These are phyloP conservation scores for Yarrowia sp. DNA, from an alignment of 805 yeast genomes.

Conservation along the genomic window DNA sequence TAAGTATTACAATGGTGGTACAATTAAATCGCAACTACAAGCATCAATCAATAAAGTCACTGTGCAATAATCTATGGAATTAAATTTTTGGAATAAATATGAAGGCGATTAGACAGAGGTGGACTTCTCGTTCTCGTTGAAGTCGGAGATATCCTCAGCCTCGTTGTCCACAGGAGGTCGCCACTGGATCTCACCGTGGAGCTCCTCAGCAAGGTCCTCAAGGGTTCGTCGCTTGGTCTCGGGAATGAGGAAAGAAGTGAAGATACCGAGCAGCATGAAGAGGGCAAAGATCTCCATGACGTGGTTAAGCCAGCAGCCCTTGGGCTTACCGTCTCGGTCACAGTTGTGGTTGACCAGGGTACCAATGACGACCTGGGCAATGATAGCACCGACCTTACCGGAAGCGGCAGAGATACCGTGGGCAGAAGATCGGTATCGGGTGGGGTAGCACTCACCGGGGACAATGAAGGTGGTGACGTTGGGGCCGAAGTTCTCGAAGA, in stretches of 20 bases:
- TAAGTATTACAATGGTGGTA: no score
- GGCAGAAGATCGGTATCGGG: slow-evolving; percentile 63
- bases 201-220: slow-evolving; percentile 76
- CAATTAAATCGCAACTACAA: no score
- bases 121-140: slow-evolving; percentile 15
- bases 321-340: slow-evolving; percentile 49
- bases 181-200: slow-evolving; percentile 62
- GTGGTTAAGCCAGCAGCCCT: slow-evolving; percentile 78
- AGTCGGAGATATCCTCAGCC: slow-evolving; percentile 1
- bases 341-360: slow-evolving; percentile 78
- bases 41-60: background rate
- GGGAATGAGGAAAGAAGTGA: slow-evolving; percentile 66
- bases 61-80: slow-evolving; percentile 15
- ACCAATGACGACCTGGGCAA: slow-evolving; percentile 50
- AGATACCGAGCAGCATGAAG: slow-evolving; percentile 80
- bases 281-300: slow-evolving; percentile 92
- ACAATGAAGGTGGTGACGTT: slow-evolving; percentile 61
- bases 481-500: slow-evolving; percentile 68
- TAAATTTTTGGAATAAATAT: slow-evolving; percentile 20
- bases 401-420: slow-evolving; percentile 65
- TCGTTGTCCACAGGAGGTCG: slow-evolving; percentile 6
- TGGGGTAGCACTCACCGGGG: slow-evolving; percentile 67
- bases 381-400: slow-evolving; percentile 64
- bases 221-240: slow-evolving; percentile 91
- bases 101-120: slow-evolving; percentile 8